Percentiles rank a stretch among this genome's conserved stretches.
These are phyloP conservation scores for Talaromyces rugulosus DNA, from an alignment of 2,329 filamentous ascomycete species.

Conservation along the genomic window DNA sequence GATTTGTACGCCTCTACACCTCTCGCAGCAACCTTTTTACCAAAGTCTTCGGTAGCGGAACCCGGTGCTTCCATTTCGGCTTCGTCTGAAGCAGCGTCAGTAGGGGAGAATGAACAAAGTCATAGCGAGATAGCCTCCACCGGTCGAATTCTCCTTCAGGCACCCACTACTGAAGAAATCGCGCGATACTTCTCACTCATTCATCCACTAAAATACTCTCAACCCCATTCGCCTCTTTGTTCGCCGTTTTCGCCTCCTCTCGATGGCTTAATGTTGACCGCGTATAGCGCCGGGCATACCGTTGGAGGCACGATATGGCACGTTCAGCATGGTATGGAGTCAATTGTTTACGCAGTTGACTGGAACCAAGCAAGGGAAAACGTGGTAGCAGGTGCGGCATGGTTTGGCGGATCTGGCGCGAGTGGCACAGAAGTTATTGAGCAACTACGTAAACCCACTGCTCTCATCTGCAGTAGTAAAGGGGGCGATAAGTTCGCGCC, in stretches of 20 bases:
- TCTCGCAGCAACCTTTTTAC: slow-evolving; percentile 79
- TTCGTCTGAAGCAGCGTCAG: slow-evolving; percentile 27
- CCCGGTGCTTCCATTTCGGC: slow-evolving; percentile 47
- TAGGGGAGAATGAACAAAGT: slow-evolving; percentile 27
- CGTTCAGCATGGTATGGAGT: slow-evolving; percentile 93
- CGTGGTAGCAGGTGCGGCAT: slow-evolving; percentile 87
- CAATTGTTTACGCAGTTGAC: slow-evolving; percentile 94
- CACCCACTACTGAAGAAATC: slow-evolving; percentile 83
- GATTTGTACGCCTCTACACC: slow-evolving; percentile 90
- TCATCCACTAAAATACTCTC: slow-evolving; percentile 91
- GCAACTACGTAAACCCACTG: slow-evolving; percentile 86
- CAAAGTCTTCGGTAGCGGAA: slow-evolving; percentile 63
- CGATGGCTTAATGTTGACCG: slow-evolving; percentile 88
- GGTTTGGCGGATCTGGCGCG: slow-evolving; percentile 76
- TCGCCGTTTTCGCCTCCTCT: slow-evolving; percentile 85
- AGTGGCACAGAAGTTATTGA: slow-evolving; percentile 90
- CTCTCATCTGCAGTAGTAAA: slow-evolving; percentile 84
- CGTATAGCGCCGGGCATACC: slow-evolving; percentile 94
- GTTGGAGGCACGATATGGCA: slow-evolving; percentile 98
- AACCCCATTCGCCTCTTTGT: slow-evolving; percentile 83
- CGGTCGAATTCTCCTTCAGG: slow-evolving; percentile 53
- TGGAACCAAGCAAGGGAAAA: slow-evolving; percentile 99
- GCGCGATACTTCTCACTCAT: slow-evolving; percentile 87
- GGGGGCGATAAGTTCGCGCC: slow-evolving; percentile 69
- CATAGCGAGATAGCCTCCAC: slow-evolving; percentile 22